Percentiles rank a stretch among this genome's conserved stretches.
These are phyloP conservation scores for Alternaria angustiovoidea DNA, from an alignment of 2,329 filamentous ascomycete species.

Conservation along the genomic window DNA sequence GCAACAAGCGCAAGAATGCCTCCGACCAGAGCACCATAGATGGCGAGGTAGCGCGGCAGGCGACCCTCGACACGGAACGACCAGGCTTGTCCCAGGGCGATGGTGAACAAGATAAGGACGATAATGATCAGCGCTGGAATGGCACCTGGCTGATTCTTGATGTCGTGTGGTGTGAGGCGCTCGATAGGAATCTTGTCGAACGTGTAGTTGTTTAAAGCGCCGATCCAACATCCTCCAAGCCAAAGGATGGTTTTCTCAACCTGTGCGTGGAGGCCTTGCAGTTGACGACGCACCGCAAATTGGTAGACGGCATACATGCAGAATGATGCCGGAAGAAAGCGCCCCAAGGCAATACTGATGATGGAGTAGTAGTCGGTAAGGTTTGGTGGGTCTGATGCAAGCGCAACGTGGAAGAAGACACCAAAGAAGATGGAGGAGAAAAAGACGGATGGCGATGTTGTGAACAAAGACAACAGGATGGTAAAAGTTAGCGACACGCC, in stretches of 20 bases:
- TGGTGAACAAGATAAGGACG: conserved; percentile 71
- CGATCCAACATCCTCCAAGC: conserved; percentile 90
- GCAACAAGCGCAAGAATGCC: conserved; percentile 75
- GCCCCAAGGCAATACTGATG: conserved; percentile 79
- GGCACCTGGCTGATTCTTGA: conserved; percentile 87
- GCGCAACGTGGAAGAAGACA: conserved; percentile 87
- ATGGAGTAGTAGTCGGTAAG: conserved; percentile 72
- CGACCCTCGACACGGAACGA: conserved; percentile 86
- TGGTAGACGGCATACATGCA: conserved; percentile 87
- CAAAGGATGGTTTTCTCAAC: conserved; percentile 90
- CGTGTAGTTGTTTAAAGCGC: conserved; percentile 92
- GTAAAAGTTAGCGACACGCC: conserved; percentile 84
- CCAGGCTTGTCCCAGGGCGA: conserved; percentile 80
- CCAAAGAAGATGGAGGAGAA: conserved; percentile 84
- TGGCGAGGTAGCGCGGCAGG: conserved; percentile 76
- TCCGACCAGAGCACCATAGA: conserved; percentile 83
- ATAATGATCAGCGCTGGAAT: conserved; percentile 82
- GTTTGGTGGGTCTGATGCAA: conserved; percentile 86
- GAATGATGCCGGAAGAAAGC: conserved; percentile 87
- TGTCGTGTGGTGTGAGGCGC: conserved; percentile 88
- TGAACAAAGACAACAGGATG: conserved; percentile 79
- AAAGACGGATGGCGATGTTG: conserved; percentile 78
- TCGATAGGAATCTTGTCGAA: conserved; percentile 93
- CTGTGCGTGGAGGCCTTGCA: conserved; percentile 78
- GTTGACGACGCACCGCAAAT: conserved; percentile 77